Evolutionary conservation across 1,139 yeast species (phyloP).

Genomic region (Yamadazyma pseudoaaseri): DNA sequence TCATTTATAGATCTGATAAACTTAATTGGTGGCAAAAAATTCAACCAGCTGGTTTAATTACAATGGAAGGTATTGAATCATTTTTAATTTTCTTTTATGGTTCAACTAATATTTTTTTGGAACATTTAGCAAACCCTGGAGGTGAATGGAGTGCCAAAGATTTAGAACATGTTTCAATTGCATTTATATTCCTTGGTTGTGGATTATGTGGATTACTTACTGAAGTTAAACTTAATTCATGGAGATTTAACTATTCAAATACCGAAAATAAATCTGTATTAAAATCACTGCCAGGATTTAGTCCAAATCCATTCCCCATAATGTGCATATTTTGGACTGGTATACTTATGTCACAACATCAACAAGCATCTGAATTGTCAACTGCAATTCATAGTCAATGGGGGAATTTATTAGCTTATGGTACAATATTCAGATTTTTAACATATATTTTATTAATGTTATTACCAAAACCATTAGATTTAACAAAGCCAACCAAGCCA

Average conservation of each 20-base stretch:
- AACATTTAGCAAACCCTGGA: slow-evolving; percentile 72
- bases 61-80: slow-evolving; percentile 87
- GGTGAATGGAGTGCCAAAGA: slow-evolving; percentile 91
- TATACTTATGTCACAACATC: slow-evolving; percentile 91
- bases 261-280: slow-evolving; percentile 14
- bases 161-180: slow-evolving; percentile 91
- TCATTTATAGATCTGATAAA: slow-evolving; percentile 26
- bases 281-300: slow-evolving; percentile 67
- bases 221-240: slow-evolving; percentile 54
- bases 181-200: slow-evolving; percentile 89
- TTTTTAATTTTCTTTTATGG: slow-evolving; percentile 84
- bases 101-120: slow-evolving; percentile 80
- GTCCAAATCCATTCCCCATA: slow-evolving; percentile 92
- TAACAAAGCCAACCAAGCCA: slow-evolving; percentile 57
- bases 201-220: slow-evolving; percentile 88
- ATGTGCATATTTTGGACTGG: slow-evolving; percentile 97
- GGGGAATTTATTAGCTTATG: slow-evolving; percentile 81
- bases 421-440: slow-evolving; percentile 69
- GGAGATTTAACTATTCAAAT: slow-evolving; percentile 46
- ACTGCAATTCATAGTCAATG: slow-evolving; percentile 85
- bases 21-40: slow-evolving; percentile 21
- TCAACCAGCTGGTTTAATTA: slow-evolving; percentile 57
- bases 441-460: slow-evolving; percentile 63
- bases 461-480: slow-evolving; percentile 37
- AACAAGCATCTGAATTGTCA: slow-evolving; percentile 75